Conservation (phyloP, 164 flowering plant genomes). For the Taxillus chinensis region DNA sequence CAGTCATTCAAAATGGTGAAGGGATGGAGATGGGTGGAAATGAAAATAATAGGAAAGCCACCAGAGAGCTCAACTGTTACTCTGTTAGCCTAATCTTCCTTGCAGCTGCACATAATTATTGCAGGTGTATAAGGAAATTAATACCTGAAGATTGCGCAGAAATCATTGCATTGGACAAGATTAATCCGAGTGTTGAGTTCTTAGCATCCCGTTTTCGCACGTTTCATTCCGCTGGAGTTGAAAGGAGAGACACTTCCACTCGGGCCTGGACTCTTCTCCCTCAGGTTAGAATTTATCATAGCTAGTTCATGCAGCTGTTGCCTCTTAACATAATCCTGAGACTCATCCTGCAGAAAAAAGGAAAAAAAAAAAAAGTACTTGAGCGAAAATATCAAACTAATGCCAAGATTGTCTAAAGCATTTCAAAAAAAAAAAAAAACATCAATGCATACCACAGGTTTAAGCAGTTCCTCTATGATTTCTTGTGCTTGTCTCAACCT, state of each 20-base stretch:
- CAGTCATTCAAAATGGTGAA: neutral
- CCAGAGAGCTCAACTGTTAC: slow-evolving; percentile 30
- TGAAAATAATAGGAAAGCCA: slow-evolving; percentile 12
- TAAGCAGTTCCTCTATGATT: slow-evolving; percentile 85
- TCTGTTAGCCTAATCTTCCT: slow-evolving; percentile 21
- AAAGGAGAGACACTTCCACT: slow-evolving; percentile 95
- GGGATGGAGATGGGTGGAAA: neutral
- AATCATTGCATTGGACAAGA: slow-evolving; percentile 6
- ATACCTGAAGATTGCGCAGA: slow-evolving; percentile 5
- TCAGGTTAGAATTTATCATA: slow-evolving; percentile 73
- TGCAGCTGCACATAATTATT: slow-evolving; percentile 14
- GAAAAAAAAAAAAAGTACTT: too few relatives aligned
- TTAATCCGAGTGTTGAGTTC: neutral
- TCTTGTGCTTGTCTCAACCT: slow-evolving; percentile 83
- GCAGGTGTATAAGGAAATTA: slow-evolving; percentile 5
- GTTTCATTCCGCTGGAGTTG: slow-evolving; percentile 88
- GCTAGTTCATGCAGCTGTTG: slow-evolving; percentile 90
- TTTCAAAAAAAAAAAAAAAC: too few relatives aligned
- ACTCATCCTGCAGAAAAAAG: slow-evolving; percentile 61
- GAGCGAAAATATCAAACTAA: too few relatives aligned
- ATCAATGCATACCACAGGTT: slow-evolving; percentile 76
- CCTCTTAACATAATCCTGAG: slow-evolving; percentile 84
- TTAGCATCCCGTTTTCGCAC: slow-evolving; percentile 82
- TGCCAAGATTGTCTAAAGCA: too few relatives aligned
- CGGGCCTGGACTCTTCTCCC: slow-evolving; percentile 94